These are phyloP conservation scores for Plasmodium gonderi DNA, from an alignment of 169 alveolate species.

Conservation along the genomic window DNA sequence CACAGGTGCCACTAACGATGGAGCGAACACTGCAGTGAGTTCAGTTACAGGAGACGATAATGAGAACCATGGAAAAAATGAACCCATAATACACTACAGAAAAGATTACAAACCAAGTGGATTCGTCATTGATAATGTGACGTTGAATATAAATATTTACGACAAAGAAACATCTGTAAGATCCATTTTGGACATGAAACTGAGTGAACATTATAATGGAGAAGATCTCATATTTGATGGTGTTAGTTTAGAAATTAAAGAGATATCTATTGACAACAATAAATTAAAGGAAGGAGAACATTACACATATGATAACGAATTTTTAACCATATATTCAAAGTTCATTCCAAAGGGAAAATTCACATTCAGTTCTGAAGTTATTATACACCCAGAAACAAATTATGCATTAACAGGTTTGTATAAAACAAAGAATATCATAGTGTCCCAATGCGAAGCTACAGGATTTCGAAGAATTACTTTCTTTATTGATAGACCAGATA, in stretches of 20 bases:
- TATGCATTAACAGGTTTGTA: slow-evolving; percentile 88
- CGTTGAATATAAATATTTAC: slow-evolving; percentile 83
- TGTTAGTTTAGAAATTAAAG: slow-evolving; percentile 86
- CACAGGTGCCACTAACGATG: background rate
- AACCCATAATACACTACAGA: slow-evolving; percentile 84
- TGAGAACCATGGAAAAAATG: slow-evolving; percentile 44
- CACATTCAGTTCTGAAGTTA: slow-evolving; percentile 83
- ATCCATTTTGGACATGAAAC: slow-evolving; percentile 79
- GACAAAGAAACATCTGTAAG: slow-evolving; percentile 84
- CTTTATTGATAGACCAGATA: slow-evolving; percentile 94
- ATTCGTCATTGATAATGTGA: slow-evolving; percentile 84
- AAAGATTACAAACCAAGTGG: slow-evolving; percentile 89
- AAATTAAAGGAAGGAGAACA: slow-evolving; percentile 80
- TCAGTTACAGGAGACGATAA: background rate
- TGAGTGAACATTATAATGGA: slow-evolving; percentile 78
- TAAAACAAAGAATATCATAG: slow-evolving; percentile 87
- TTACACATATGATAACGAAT: slow-evolving; percentile 81
- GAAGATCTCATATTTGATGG: slow-evolving; percentile 90
- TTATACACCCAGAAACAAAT: slow-evolving; percentile 87
- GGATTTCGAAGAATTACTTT: slow-evolving; percentile 93
- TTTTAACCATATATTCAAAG: slow-evolving; percentile 79
- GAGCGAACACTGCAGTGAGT: background rate
- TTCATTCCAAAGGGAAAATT: slow-evolving; percentile 80
- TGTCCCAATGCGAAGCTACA: slow-evolving; percentile 94
- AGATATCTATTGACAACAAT: slow-evolving; percentile 84